Conservation (phyloP, 768 basidiomycete species). For the Tylopilus vinaceipallidus region DNA sequence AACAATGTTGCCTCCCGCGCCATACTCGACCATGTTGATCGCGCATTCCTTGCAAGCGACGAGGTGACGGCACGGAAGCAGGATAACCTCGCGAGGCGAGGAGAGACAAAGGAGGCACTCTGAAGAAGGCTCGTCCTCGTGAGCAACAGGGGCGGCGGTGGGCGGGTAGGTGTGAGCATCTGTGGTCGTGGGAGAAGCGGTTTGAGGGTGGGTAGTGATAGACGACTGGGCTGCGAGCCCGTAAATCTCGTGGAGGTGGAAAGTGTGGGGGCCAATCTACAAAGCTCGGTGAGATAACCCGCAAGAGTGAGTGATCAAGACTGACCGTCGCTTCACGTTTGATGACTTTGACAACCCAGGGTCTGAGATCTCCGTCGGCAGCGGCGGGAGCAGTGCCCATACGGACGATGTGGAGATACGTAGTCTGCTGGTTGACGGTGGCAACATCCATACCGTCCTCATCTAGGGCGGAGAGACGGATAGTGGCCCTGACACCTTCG, state of each 20-base stretch:
- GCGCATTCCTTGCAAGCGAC: conserved; percentile 96
- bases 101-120: conserved; percentile 93
- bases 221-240: conserved; percentile 69
- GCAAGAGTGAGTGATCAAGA: background rate
- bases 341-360: conserved; percentile 92
- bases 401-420: conserved; percentile 82
- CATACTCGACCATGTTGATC: conserved; percentile 96
- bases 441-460: conserved; percentile 66
- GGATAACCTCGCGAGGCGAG: conserved; percentile 85
- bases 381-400: conserved; percentile 47
- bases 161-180: conserved; percentile 50
- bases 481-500: conserved; percentile 73
- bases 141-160: conserved; percentile 25
- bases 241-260: conserved; percentile 94
- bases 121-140: conserved; percentile 71
- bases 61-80: conserved; percentile 90
- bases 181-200: conserved; percentile 37
- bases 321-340: conserved; percentile 84
- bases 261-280: conserved; percentile 91
- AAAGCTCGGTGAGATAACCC: conserved; percentile 1
- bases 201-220: conserved; percentile 33
- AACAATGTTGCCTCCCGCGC: conserved; percentile 85
- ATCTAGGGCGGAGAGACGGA: conserved; percentile 80
- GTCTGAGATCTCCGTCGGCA: conserved; percentile 57
- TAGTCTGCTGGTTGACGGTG: conserved; percentile 81